Conservation (phyloP, 2,329 filamentous ascomycete genomes). For the Colletotrichum sojae region DNA sequence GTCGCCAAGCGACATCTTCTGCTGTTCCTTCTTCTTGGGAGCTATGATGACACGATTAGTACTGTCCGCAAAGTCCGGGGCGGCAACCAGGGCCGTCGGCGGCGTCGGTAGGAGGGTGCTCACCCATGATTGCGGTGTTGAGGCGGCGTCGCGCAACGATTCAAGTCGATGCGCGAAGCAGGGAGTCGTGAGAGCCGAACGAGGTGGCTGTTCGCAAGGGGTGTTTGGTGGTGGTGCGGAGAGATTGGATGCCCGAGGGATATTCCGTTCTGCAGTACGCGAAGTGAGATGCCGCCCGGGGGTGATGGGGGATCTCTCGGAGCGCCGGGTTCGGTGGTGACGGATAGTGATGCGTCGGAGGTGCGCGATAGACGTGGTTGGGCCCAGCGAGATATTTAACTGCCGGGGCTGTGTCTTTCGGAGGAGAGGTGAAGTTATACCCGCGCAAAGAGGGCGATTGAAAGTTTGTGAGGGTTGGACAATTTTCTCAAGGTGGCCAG, state of each 20-base stretch:
- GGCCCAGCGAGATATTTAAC: constrained; percentile 32
- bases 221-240: constrained; percentile 36
- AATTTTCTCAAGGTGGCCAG: constrained; percentile 57
- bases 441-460: constrained; percentile 55
- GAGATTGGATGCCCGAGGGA: constrained; percentile 39
- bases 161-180: constrained; percentile 51
- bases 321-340: constrained; percentile 27
- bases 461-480: constrained; percentile 57
- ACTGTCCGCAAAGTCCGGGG: constrained; percentile 13
- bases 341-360: constrained; percentile 44
- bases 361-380: constrained; percentile 54
- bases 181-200: constrained; percentile 30
- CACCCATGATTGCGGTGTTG: constrained; percentile 74
- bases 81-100: not conserved
- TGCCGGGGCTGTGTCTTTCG: constrained; percentile 56
- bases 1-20: constrained; percentile 98
- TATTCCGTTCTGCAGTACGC: constrained; percentile 20
- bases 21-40: constrained; percentile 92
- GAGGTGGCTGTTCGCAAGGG: constrained; percentile 35
- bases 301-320: constrained; percentile 5
- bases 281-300: constrained; percentile 18
- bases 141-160: constrained; percentile 62
- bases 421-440: constrained; percentile 59
- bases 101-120: constrained; percentile 45
- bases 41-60: constrained; percentile 65